A percentile compares a stretch with the other conserved stretches of the same genome.
These are phyloP conservation scores for Nicotiana obtusifolia DNA, from an alignment of 257 asterid species.

Conservation along the genomic window DNA sequence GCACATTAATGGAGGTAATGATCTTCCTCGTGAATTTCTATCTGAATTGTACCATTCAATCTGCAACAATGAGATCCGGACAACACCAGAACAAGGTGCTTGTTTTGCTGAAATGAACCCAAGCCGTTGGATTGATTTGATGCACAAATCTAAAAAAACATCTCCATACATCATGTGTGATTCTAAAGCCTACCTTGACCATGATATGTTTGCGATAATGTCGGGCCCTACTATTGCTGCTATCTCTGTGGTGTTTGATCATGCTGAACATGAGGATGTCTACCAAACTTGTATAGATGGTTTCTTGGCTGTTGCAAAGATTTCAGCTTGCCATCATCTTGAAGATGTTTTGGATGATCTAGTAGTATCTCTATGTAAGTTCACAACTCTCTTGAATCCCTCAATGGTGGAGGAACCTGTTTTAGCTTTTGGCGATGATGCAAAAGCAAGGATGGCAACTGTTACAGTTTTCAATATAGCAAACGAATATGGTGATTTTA, in stretches of 20 bases:
- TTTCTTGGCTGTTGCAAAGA: slow-evolving; percentile 89
- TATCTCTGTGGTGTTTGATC: slow-evolving; percentile 88
- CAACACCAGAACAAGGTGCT: slow-evolving; percentile 87
- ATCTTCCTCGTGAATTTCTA: slow-evolving; percentile 87
- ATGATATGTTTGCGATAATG: slow-evolving; percentile 96
- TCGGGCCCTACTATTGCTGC: slow-evolving; percentile 99
- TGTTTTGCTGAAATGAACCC: slow-evolving; percentile 94
- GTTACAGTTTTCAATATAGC: slow-evolving; percentile 89
- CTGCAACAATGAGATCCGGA: slow-evolving; percentile 93
- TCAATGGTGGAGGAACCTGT: slow-evolving; percentile 91
- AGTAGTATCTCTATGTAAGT: slow-evolving; percentile 88
- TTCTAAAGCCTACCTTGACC: slow-evolving; percentile 87
- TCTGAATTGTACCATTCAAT: slow-evolving; percentile 78
- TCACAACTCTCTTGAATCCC: slow-evolving; percentile 81
- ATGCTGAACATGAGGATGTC: slow-evolving; percentile 91
- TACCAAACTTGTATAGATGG: slow-evolving; percentile 94
- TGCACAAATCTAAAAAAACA: slow-evolving; percentile 76
- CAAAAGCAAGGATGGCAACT: slow-evolving; percentile 94
- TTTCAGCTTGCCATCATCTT: slow-evolving; percentile 92
- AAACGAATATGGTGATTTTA: slow-evolving; percentile 83
- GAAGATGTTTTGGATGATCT: slow-evolving; percentile 96
- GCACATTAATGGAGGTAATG: slow-evolving; percentile 85
- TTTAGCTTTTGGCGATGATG: slow-evolving; percentile 89
- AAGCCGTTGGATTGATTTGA: slow-evolving; percentile 93
- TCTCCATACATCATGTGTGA: slow-evolving; percentile 72